Evolutionary conservation across 2,329 filamentous ascomycete genomes (phyloP), one percentile per base, ranked within the genome.

Genomic region (Neurospora sp.): DNA sequence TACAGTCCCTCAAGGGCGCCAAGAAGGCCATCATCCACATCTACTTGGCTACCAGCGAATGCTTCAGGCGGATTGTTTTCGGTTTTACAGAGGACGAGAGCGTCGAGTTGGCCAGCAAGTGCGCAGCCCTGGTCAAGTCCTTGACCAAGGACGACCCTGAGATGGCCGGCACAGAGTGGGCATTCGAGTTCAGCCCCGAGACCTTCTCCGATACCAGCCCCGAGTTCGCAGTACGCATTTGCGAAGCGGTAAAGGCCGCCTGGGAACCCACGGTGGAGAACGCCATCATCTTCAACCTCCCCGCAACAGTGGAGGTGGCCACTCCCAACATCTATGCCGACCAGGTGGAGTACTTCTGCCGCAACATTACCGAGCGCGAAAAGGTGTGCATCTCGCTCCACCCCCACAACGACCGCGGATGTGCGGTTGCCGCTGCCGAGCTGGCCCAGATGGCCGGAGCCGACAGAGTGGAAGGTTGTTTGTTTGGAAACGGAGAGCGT

Each of bases 311-410:
- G 41, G 96, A 99, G 82, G 90, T 97, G 89, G 83, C 92, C 0
- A 97, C 96, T 0, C 94, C 94, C 40, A 99, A 99, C 79, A 87
- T 97, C 66, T 99, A 96, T 79, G 96, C 96, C 67, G 96, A 99
- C 78, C 91, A 96, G 82, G 92, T 99, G 72, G 96, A 99, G 80
- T 97, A 92, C 82, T 99, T 99, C 81, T 97, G 93, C 83, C 88
- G 85, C 68, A 86, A 95, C 78, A 93, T 98, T 77, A 86, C 86
- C 0, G 91, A 97, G 80, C 86, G 94, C 68, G 91, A 97, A 77
- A 96, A 93, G 82, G 86, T 97, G 67, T 92, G 90, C 76, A 91
- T 98, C 8, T 96, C 92, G 72, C 86, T 98, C 69, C 96, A 98
- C 79, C 92, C 93, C 8, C 95, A 99, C 82, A 98, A 98, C 78